Percentiles rank a stretch among this genome's conserved stretches.
Evolutionary conservation across 106 monocot genomes (phyloP).

Genomic region (Vanilla planifolia): DNA sequence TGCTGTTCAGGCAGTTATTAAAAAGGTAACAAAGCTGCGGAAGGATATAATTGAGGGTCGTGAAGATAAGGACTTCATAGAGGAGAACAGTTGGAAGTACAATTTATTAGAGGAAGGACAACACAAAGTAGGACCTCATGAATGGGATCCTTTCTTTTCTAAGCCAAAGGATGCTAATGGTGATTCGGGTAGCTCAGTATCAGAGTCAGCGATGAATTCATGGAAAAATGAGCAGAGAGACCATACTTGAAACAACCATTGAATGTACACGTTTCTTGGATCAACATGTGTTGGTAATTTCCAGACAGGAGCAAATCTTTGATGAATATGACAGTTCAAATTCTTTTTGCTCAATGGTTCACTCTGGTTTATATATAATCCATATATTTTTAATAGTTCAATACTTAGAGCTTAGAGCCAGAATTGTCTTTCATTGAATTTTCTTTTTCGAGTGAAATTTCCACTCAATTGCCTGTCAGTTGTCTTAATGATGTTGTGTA

Average conservation of each 20-base stretch:
- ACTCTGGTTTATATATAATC: neutral
- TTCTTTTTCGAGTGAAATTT: neutral
- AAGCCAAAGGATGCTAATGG: slow-evolving; percentile 55
- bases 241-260: slow-evolving; percentile 25
- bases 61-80: slow-evolving; percentile 65
- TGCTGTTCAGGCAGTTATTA: slow-evolving; percentile 61
- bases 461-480: neutral
- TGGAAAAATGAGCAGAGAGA: slow-evolving; percentile 52
- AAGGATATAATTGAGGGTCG: slow-evolving; percentile 53
- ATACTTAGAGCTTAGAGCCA: neutral
- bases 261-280: neutral
- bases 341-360: neutral
- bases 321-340: too few species aligned
- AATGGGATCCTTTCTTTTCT: slow-evolving; percentile 89
- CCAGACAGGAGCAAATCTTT: neutral
- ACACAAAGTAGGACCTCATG: slow-evolving; percentile 57
- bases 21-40: slow-evolving; percentile 53
- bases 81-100: slow-evolving; percentile 94
- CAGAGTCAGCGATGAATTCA: slow-evolving; percentile 47
- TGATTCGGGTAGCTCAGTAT: slow-evolving; percentile 29
- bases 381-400: neutral
- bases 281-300: neutral
- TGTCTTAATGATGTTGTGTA: neutral
- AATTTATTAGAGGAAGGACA: slow-evolving; percentile 58
- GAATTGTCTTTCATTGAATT: neutral